Evolutionary conservation across 108 stramenopile species (phyloP).

Genomic region (Mediolabrus comicus): DNA sequence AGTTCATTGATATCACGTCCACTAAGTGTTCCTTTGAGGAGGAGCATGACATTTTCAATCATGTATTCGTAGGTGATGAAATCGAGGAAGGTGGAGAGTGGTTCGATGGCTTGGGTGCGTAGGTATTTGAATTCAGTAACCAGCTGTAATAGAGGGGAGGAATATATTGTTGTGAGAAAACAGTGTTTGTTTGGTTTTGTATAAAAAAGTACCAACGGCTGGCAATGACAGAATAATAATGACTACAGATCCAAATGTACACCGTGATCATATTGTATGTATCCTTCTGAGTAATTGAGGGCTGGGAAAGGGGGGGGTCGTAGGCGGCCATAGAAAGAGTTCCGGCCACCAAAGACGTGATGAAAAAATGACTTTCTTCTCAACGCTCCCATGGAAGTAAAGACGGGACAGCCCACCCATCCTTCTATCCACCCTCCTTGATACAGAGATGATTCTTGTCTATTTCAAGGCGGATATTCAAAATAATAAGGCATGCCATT

Average conservation of each 20-base stretch:
- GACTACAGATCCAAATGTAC: too few species aligned
- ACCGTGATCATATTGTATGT: too few species aligned
- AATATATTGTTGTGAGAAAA: background rate
- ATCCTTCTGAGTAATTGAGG: background rate
- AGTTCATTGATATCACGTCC: conserved; percentile 97
- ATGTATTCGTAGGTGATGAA: conserved; percentile 99
- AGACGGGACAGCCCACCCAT: too few species aligned
- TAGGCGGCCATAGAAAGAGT: too few species aligned
- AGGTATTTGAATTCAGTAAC: conserved; percentile 97
- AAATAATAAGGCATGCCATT: too few species aligned
- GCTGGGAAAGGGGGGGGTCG: background rate
- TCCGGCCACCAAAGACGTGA: too few species aligned
- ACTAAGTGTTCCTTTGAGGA: conserved; percentile 94
- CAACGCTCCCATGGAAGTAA: too few species aligned
- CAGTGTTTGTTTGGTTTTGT: background rate
- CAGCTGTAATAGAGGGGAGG: conserved; percentile 57
- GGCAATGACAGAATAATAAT: background rate
- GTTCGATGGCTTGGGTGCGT: conserved; percentile 95
- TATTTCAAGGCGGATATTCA: too few species aligned
- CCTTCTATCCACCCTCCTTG: too few species aligned
- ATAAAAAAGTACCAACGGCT: background rate
- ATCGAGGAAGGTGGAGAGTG: conserved; percentile 95
- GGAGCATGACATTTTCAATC: conserved; percentile 99
- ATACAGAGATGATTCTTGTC: too few species aligned
- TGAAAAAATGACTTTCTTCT: too few species aligned